Percentiles rank a stretch among this genome's conserved stretches.
phyloP scores from a whole-genome alignment of 2,329 filamentous ascomycete genomes.

The Eutypella sp. region DNA sequence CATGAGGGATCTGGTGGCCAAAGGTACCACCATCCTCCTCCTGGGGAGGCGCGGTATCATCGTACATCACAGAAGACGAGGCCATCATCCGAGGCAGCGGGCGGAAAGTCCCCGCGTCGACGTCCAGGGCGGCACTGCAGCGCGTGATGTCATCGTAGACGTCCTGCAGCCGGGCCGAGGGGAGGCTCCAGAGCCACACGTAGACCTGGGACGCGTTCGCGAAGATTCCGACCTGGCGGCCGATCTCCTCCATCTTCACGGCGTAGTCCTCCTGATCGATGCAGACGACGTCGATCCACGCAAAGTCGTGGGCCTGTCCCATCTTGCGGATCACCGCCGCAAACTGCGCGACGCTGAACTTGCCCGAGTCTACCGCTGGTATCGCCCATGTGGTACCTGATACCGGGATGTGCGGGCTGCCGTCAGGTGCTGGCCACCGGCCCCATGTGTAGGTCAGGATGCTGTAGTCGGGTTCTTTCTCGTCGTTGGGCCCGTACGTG shows the following conservation, averaged over 20 bases:
- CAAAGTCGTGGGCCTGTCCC: not conserved
- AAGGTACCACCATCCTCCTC: not conserved
- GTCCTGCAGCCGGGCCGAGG: not conserved
- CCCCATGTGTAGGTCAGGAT: constrained; percentile 5
- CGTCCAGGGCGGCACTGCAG: not conserved
- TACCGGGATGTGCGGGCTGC: not conserved
- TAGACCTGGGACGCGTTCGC: constrained; percentile 1
- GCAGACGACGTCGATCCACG: constrained; percentile 3
- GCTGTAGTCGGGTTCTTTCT: constrained; percentile 1
- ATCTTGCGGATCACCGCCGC: not conserved
- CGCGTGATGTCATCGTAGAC: not conserved
- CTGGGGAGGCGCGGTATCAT: not conserved
- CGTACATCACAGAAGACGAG: not conserved
- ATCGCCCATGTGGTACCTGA: constrained; percentile 1
- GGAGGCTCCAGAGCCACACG: constrained; percentile 1
- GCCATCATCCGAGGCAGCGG: not conserved
- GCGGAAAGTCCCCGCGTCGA: not conserved
- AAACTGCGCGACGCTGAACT: constrained; percentile 2
- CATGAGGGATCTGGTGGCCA: not conserved
- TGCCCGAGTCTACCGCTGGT: not conserved
- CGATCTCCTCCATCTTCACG: constrained; percentile 3
- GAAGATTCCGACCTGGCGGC: constrained; percentile 2
- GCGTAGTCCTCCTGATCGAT: constrained; percentile 2
- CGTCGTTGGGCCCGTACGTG: not conserved
- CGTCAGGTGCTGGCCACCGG: not conserved